Evolutionary conservation across 179 eudicot genomes (phyloP), one percentile per base, ranked within the genome.

Genomic region (Silene noctiflora): DNA sequence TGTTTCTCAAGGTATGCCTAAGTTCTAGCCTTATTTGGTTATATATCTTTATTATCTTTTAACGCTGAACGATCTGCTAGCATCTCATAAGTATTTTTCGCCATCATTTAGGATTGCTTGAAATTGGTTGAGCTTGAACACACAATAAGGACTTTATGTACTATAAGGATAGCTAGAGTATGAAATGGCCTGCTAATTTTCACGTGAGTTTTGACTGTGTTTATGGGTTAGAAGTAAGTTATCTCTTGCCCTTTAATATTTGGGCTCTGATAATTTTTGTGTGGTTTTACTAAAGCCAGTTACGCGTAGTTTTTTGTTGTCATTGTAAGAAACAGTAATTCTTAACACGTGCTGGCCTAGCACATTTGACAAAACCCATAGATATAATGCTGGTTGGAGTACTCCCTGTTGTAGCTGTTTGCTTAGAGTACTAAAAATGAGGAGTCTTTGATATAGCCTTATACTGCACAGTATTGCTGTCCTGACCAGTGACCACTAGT

Each of bases 1-100:
- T 86, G 97, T 91, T 81, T 87, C 99, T 67, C 96, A 87, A 91
- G 99, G 99, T 95, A 89, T 71, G 74, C 6, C 19, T 10, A 1
- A 65, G 67, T 55, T 76, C 51, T 46, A 20, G 48, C 19, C 22
- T 74, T 58, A 24, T 63, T 39, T 62, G 3, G 27, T 14, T 71
- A 2, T 62, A 22, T 27, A 31, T 22, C n/a, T n/a, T n/a, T n/a
- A n/a, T n/a, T n/a, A n/a, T n/a, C 59, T 72, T 8, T 5, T 22
- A 25, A 27, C 19, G 12, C 56, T 6, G 20, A 31, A 10, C 16
- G 11, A 14, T 78, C 71, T 66, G 76, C 59, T 66, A 55, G 67
- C 46, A 27, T 35, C 48, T 16, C 25, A 55, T n/a, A 51, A 7
- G 59, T 33, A 65, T 65, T 35, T 27, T 17, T 48, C 2, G 56